phyloP scores from a whole-genome alignment of 129 eudicot species.

The Lonicera japonica region DNA sequence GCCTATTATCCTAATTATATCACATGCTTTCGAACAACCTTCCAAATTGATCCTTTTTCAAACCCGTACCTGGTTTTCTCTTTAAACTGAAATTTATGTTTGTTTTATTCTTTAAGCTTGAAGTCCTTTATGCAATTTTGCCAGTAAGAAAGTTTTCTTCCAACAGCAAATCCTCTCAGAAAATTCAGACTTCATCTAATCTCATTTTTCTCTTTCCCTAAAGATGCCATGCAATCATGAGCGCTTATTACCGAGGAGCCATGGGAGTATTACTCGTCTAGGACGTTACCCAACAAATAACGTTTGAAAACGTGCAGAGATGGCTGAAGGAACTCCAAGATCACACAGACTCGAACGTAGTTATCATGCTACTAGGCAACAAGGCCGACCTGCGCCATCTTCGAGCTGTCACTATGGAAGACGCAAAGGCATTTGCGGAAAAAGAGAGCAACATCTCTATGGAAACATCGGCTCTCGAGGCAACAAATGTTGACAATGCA shows the following conservation, averaged over 20 bases:
- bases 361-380: background rate
- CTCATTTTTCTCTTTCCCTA: background rate
- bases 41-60: too few relatives aligned
- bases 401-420: background rate
- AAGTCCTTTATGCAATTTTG: too few relatives aligned
- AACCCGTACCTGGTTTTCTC: too few relatives aligned
- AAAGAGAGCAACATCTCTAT: background rate
- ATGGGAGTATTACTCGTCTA: background rate
- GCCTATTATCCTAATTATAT: too few relatives aligned
- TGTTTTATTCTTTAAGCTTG: too few relatives aligned
- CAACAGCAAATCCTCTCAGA: too few relatives aligned
- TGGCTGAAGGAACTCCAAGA: background rate
- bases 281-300: background rate
- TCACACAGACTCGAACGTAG: background rate
- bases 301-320: background rate
- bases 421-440: background rate
- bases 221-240: background rate
- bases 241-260: background rate
- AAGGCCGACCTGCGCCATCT: background rate
- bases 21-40: too few relatives aligned
- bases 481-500: background rate
- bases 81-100: too few relatives aligned
- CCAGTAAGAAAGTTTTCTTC: too few relatives aligned
- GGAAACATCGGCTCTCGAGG: constrained; percentile 1
- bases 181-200: background rate